phyloP scores from a whole-genome alignment of 257 asterid genomes.

The Solanum piurae region DNA sequence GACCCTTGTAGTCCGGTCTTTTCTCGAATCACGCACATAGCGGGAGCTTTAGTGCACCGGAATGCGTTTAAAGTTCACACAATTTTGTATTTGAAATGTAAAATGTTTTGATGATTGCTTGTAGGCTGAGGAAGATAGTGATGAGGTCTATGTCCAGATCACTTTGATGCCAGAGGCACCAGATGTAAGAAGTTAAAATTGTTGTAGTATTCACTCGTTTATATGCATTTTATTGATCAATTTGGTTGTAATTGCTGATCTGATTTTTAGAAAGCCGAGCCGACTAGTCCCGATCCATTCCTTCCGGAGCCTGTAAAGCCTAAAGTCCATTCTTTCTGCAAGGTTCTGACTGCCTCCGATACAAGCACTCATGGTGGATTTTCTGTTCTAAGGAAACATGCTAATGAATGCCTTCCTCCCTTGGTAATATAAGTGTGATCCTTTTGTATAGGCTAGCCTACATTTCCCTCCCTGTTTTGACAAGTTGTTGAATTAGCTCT shows the following conservation, averaged over 20 bases:
- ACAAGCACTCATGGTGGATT: slow-evolving; percentile 55
- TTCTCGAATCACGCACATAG: neutral
- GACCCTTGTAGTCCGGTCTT: neutral
- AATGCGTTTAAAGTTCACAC: neutral
- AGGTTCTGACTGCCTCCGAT: slow-evolving; percentile 46
- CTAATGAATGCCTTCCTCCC: slow-evolving; percentile 39
- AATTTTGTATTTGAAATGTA: neutral
- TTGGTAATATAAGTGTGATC: slow-evolving; percentile 12
- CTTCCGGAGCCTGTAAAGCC: slow-evolving; percentile 16
- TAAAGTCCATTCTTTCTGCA: slow-evolving; percentile 28
- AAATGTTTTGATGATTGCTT: neutral
- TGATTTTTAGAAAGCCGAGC: slow-evolving; percentile 29
- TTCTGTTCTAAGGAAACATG: slow-evolving; percentile 44
- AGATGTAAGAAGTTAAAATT: slow-evolving; percentile 22
- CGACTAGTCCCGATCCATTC: slow-evolving; percentile 10
- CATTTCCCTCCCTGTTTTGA: neutral
- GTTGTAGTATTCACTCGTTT: neutral
- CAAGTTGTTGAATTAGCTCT: neutral
- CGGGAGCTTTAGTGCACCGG: neutral
- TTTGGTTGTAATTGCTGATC: neutral
- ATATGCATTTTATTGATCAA: neutral
- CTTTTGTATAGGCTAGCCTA: neutral
- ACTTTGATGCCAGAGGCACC: slow-evolving; percentile 31
- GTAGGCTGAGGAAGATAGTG: slow-evolving; percentile 43
- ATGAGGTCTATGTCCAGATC: slow-evolving; percentile 44